A percentile compares a stretch with the other conserved stretches of the same genome.
Conservation (phyloP, 1,139 yeast genomes). For the Pichia sp. region DNA sequence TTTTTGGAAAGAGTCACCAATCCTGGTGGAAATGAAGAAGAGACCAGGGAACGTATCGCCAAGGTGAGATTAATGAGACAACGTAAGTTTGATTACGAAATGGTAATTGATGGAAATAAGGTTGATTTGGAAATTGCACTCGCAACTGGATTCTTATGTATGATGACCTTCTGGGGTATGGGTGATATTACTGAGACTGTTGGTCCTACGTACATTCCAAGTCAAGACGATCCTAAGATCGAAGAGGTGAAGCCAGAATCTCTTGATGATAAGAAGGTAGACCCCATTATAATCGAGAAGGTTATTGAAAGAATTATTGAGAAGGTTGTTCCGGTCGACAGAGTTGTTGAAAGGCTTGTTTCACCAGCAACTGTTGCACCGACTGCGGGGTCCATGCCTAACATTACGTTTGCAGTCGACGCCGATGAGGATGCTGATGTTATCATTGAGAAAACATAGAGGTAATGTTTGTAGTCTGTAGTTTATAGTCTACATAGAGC, state of each 20-base stretch:
- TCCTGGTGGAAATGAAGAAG: conserved; percentile 51
- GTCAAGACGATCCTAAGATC: conserved; percentile 4
- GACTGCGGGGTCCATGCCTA: conserved; percentile 10
- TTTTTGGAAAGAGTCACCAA: conserved; percentile 45
- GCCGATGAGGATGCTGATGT: conserved; percentile 25
- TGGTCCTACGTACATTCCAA: conserved; percentile 39
- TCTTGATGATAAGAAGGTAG: conserved; percentile 9
- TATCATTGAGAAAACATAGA: conserved; percentile 21
- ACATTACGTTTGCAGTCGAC: conserved; percentile 23
- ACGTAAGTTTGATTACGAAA: conserved; percentile 52
- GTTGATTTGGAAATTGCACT: conserved; percentile 45
- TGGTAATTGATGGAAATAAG: conserved; percentile 41
- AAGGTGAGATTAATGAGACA: conserved; percentile 50
- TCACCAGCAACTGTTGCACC: not conserved
- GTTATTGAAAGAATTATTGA: conserved; percentile 9
- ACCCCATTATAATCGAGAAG: conserved; percentile 7
- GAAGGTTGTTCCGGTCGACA: conserved; percentile 6
- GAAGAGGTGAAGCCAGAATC: not conserved
- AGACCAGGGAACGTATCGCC: conserved; percentile 45
- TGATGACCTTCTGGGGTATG: conserved; percentile 59
- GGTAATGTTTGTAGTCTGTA: not conserved
- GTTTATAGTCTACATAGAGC: too few relatives aligned
- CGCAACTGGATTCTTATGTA: conserved; percentile 51
- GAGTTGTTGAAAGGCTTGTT: conserved; percentile 4
- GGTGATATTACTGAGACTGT: conserved; percentile 47